These are phyloP conservation scores for Neoarthrinium moseri DNA, from an alignment of 2,329 filamentous ascomycete genomes.

Conservation along the genomic window DNA sequence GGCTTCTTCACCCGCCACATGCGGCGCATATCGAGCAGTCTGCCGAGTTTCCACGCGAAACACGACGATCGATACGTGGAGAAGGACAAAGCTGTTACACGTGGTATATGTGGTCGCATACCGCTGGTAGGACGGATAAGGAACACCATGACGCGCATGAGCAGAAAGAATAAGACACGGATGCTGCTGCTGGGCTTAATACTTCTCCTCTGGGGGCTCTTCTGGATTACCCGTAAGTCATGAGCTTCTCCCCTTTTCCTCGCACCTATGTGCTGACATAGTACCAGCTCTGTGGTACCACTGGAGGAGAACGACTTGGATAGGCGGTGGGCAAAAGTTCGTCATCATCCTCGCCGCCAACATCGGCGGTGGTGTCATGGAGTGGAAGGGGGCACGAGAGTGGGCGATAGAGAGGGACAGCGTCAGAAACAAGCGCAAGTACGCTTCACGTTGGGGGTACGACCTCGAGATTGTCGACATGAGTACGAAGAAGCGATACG, in stretches of 20 bases:
- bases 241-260: too few species aligned
- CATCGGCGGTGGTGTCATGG: slow-evolving; percentile 95
- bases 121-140: slow-evolving; percentile 47
- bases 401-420: slow-evolving; percentile 99
- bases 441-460: slow-evolving; percentile 86
- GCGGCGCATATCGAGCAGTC: slow-evolving; percentile 73
- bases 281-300: slow-evolving; percentile 50
- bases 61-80: slow-evolving; percentile 57
- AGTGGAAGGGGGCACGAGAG: slow-evolving; percentile 95
- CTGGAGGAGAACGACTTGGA: slow-evolving; percentile 70
- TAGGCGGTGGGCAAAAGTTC: slow-evolving; percentile 86
- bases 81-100: slow-evolving; percentile 79
- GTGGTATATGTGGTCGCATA: too few species aligned
- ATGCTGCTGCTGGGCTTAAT: slow-evolving; percentile 59
- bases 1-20: slow-evolving; percentile 87
- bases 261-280: slow-evolving; percentile 17
- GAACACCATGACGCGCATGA: slow-evolving; percentile 47
- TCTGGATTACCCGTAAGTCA: slow-evolving; percentile 73
- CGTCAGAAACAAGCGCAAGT: slow-evolving; percentile 90
- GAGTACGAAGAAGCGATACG: slow-evolving; percentile 98
- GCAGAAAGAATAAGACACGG: slow-evolving; percentile 65
- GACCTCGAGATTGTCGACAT: slow-evolving; percentile 96
- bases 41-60: slow-evolving; percentile 68
- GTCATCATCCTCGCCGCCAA: slow-evolving; percentile 94
- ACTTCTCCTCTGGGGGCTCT: slow-evolving; percentile 60